Evolutionary conservation across 768 basidiomycete species (phyloP).

Genomic region (Chalciporus pseudorubinellus): DNA sequence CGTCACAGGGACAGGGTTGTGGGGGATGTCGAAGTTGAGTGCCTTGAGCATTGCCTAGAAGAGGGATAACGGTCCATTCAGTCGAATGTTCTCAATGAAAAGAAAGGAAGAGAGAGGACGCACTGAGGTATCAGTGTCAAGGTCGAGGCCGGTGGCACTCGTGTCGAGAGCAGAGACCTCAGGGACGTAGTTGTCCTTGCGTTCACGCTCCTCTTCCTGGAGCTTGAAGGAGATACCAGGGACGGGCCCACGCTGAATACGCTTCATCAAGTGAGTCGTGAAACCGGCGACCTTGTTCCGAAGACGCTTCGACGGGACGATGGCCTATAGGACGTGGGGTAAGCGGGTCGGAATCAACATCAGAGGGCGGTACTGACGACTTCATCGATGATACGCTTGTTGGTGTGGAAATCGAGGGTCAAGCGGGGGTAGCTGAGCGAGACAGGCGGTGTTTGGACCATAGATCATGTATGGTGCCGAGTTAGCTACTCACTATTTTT

Average conservation of each 20-base stretch:
- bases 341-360: background rate
- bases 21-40: constrained; percentile 92
- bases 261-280: constrained; percentile 99
- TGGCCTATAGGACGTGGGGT: constrained; percentile 48
- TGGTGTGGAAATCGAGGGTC: constrained; percentile 99
- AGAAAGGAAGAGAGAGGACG: constrained; percentile 21
- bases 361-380: constrained; percentile 55
- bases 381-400: constrained; percentile 99
- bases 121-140: constrained; percentile 94
- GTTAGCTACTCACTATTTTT: constrained; percentile 82
- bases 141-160: constrained; percentile 67
- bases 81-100: background rate
- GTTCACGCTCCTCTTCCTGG: constrained; percentile 98
- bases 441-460: background rate
- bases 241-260: constrained; percentile 97
- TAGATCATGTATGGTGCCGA: background rate
- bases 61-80: background rate
- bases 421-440: constrained; percentile 88
- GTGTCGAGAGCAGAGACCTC: constrained; percentile 96
- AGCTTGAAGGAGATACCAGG: constrained; percentile 99
- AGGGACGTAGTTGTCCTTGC: constrained; percentile 99
- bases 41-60: constrained; percentile 78
- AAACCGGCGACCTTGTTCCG: constrained; percentile 99
- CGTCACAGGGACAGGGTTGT: constrained; percentile 65
- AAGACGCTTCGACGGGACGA: constrained; percentile 97